Conservation (phyloP, 805 yeast genomes). For the Candida andamanensis region DNA sequence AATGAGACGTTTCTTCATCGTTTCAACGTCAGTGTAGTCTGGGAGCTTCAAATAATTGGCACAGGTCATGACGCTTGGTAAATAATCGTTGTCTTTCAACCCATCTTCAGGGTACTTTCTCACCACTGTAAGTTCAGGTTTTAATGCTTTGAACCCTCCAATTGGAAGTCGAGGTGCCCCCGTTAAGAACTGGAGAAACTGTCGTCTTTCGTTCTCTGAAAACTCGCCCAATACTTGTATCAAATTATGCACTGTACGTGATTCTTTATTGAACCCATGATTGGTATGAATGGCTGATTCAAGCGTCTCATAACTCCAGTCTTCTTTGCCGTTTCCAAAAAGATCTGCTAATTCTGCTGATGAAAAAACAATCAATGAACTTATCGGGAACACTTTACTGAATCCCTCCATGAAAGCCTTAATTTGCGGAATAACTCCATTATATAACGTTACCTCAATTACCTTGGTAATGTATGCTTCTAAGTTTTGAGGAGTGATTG, state of each 20-base stretch:
- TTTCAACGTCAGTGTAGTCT: slow-evolving; percentile 58
- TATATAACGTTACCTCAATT: slow-evolving; percentile 52
- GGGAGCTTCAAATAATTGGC: slow-evolving; percentile 92
- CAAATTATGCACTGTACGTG: slow-evolving; percentile 55
- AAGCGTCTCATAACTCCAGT: slow-evolving; percentile 72
- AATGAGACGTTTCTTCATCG: slow-evolving; percentile 53
- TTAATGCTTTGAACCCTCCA: slow-evolving; percentile 83
- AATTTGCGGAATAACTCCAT: slow-evolving; percentile 63
- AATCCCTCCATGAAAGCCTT: slow-evolving; percentile 74
- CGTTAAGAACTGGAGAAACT: slow-evolving; percentile 80
- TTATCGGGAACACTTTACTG: slow-evolving; percentile 73
- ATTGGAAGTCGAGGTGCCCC: slow-evolving; percentile 91
- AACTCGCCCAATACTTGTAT: slow-evolving; percentile 60
- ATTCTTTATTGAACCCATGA: slow-evolving; percentile 80
- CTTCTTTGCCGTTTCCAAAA: slow-evolving; percentile 79
- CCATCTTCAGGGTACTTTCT: slow-evolving; percentile 75
- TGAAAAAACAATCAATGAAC: slow-evolving; percentile 64
- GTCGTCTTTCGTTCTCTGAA: slow-evolving; percentile 50
- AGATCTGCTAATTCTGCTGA: slow-evolving; percentile 67
- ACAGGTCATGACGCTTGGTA: slow-evolving; percentile 98
- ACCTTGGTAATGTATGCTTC: slow-evolving; percentile 53
- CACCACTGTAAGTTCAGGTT: slow-evolving; percentile 85
- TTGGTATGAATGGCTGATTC: slow-evolving; percentile 67
- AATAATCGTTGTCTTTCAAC: slow-evolving; percentile 63
- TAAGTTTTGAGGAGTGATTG: slow-evolving; percentile 50